These are phyloP conservation scores for Cornus controversa DNA, from an alignment of 148 eudicot species.

Conservation along the genomic window DNA sequence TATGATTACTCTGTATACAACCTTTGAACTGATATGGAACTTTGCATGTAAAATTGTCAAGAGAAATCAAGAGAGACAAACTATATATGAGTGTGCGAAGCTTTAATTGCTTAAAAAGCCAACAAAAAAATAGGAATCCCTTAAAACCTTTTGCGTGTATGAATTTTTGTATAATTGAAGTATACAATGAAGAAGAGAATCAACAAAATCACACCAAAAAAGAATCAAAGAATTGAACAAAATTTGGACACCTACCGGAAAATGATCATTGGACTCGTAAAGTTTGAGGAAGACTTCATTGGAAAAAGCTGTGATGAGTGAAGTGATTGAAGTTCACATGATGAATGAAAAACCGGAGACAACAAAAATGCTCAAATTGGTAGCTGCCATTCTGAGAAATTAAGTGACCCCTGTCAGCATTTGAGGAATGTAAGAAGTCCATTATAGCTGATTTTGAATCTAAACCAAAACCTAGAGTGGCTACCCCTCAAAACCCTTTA, in stretches of 20 bases:
- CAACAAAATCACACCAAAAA: conserved; percentile 28
- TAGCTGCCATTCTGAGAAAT: no score
- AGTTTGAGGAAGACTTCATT: no score
- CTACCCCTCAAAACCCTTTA: conserved; percentile 11
- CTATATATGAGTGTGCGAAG: conserved; percentile 46
- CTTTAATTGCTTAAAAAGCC: conserved; percentile 21
- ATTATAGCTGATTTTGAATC: conserved; percentile 15
- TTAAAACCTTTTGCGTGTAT: conserved; percentile 20
- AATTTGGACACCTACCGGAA: conserved; percentile 25
- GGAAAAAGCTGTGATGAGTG: no score
- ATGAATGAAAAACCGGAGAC: no score
- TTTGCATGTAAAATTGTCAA: conserved; percentile 17
- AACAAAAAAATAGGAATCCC: conserved; percentile 54
- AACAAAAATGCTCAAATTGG: no score
- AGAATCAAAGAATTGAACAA: conserved; percentile 62
- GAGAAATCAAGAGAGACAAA: conserved; percentile 42
- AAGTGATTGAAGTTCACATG: no score
- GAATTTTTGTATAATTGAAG: conserved; percentile 15
- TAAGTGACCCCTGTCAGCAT: conserved; percentile 7
- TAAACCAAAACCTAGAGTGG: conserved; percentile 9
- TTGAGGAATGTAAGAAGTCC: conserved; percentile 17
- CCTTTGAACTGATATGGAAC: conserved; percentile 16
- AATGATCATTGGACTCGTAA: conserved; percentile 1
- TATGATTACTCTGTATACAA: not conserved
- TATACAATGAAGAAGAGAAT: conserved; percentile 54